Percentiles rank a stretch among this genome's conserved stretches.
Evolutionary conservation across 805 yeast species (phyloP).

Genomic region (Wickerhamomyces xylosicus): DNA sequence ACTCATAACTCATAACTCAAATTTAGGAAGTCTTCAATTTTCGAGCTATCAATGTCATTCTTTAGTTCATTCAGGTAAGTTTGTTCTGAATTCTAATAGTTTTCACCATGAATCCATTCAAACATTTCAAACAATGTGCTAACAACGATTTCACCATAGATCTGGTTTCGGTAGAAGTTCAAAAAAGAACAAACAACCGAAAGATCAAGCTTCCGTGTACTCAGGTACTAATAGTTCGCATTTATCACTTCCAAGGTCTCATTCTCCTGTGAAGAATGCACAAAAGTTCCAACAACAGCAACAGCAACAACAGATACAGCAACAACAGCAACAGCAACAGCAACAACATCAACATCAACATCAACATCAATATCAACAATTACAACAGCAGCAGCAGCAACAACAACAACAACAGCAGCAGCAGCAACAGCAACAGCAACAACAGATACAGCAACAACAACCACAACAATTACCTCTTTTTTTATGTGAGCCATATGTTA

Average conservation of each 20-base stretch:
- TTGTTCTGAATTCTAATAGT: neutral
- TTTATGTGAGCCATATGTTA: slow-evolving; percentile 84
- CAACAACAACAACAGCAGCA: slow-evolving; percentile 12
- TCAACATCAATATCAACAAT: neutral
- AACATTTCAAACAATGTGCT: neutral
- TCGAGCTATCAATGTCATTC: slow-evolving; percentile 28
- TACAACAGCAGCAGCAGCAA: slow-evolving; percentile 9
- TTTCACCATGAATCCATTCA: no score
- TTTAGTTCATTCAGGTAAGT: slow-evolving; percentile 24
- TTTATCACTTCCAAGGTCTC: slow-evolving; percentile 35
- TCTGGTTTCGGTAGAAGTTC: slow-evolving; percentile 49
- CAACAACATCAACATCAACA: slow-evolving; percentile 5
- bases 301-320: slow-evolving; percentile 11
- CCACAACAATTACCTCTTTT: slow-evolving; percentile 35
- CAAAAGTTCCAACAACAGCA: slow-evolving; percentile 18
- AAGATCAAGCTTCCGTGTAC: slow-evolving; percentile 20
- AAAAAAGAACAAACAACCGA: slow-evolving; percentile 32
- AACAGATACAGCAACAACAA: slow-evolving; percentile 10
- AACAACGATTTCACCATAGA: no score
- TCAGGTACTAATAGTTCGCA: slow-evolving; percentile 36
- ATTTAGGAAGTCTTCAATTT: no score
- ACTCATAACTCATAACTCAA: no score
- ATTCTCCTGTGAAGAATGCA: slow-evolving; percentile 25
- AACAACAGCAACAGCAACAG: slow-evolving; percentile 8
- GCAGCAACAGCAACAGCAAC: slow-evolving; percentile 11